These are phyloP conservation scores for Luffa acutangula DNA, from an alignment of 306 rosid species.

Conservation along the genomic window DNA sequence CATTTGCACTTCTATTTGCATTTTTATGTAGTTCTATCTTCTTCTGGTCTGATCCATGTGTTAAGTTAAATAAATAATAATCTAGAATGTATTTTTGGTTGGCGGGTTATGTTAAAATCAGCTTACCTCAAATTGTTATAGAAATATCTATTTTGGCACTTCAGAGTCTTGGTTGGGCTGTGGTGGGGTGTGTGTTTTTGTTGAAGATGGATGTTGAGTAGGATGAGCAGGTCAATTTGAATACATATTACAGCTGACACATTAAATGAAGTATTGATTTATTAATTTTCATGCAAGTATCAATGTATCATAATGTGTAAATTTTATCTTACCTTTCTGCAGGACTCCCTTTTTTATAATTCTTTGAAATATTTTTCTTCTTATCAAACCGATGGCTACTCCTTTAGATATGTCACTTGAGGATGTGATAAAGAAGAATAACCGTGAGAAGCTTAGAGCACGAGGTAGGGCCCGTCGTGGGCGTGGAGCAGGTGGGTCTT, in stretches of 20 bases:
- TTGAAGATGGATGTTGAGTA: not conserved
- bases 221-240: not conserved
- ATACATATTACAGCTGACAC: not conserved
- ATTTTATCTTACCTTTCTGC: not conserved
- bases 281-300: not conserved
- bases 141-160: not conserved
- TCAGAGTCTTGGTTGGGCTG: not conserved
- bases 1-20: not conserved
- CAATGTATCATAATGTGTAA: not conserved
- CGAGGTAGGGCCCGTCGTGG: conserved; percentile 61
- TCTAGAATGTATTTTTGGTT: not conserved
- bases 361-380: not conserved
- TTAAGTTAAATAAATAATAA: not conserved
- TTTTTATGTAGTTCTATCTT: not conserved
- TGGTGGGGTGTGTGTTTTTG: not conserved
- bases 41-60: not conserved
- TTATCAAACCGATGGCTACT: conserved; percentile 44
- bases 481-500: conserved; percentile 51
- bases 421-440: conserved; percentile 74
- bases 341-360: not conserved
- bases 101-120: not conserved
- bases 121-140: not conserved
- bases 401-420: conserved; percentile 87
- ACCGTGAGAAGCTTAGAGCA: conserved; percentile 63
- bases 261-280: not conserved